Conservation (phyloP, 352 stramenopile species). For the Phytophthora sansomeana region DNA sequence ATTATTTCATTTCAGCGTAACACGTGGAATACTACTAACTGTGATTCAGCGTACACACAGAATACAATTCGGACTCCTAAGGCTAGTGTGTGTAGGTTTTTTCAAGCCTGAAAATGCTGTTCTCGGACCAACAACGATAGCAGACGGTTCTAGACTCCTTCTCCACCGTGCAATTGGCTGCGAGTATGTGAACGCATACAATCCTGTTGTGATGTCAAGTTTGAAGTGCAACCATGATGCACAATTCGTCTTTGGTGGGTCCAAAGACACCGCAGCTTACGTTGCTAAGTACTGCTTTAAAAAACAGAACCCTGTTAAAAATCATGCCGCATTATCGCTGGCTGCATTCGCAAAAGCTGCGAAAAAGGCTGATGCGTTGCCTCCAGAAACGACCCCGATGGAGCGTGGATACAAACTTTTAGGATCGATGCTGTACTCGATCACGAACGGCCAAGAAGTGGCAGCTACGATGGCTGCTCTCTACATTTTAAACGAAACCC, state of each 20-base stretch:
- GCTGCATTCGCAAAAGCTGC: constrained; percentile 25
- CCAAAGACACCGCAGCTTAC: neutral
- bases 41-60: neutral
- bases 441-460: constrained; percentile 27
- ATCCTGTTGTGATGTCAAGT: neutral
- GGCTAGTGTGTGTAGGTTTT: neutral
- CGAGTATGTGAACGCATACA: neutral
- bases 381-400: neutral
- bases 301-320: constrained; percentile 34
- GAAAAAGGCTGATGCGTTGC: neutral
- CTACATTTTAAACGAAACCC: constrained; percentile 12
- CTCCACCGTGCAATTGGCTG: neutral
- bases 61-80: neutral
- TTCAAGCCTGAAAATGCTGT: neutral
- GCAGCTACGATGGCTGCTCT: constrained; percentile 24
- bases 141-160: neutral
- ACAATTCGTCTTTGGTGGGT: too few species aligned
- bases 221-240: too few species aligned
- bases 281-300: constrained; percentile 45
- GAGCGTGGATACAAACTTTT: constrained; percentile 23
- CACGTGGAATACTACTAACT: too few species aligned
- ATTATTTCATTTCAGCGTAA: too few species aligned
- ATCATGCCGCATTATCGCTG: constrained; percentile 14
- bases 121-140: neutral
- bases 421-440: constrained; percentile 23